Evolutionary conservation across 2,329 filamentous ascomycete species (phyloP).

Genomic region (Epichloe gansuensis): DNA sequence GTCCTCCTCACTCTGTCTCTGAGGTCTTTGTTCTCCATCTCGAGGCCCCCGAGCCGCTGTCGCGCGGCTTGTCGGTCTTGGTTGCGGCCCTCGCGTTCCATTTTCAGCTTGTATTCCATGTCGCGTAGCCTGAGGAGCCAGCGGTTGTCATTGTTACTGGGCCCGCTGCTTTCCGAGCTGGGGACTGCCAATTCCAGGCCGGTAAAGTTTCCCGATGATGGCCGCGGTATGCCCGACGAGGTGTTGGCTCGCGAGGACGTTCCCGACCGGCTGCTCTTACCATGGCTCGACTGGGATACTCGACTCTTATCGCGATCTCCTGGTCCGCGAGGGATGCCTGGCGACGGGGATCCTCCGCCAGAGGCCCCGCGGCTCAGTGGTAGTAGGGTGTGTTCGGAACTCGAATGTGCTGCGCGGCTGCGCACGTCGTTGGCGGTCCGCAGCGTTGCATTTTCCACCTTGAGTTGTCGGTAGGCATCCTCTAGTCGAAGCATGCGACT

Average conservation of each 20-base stretch:
- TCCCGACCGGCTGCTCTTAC: slow-evolving; percentile 19
- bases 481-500: slow-evolving; percentile 41
- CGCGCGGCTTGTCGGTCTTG: slow-evolving; percentile 75
- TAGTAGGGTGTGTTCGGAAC: slow-evolving; percentile 21
- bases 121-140: slow-evolving; percentile 82
- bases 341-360: slow-evolving; percentile 37
- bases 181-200: slow-evolving; percentile 18
- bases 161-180: slow-evolving; percentile 10
- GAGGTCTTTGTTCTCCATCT: slow-evolving; percentile 60
- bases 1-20: slow-evolving; percentile 44
- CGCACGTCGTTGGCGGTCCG: slow-evolving; percentile 50
- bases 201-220: slow-evolving; percentile 12
- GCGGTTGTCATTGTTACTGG: slow-evolving; percentile 45
- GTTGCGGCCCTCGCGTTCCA: slow-evolving; percentile 75
- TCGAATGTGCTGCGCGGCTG: slow-evolving; percentile 32
- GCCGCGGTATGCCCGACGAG: slow-evolving; percentile 14
- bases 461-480: slow-evolving; percentile 49
- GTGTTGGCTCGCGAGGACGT: slow-evolving; percentile 19
- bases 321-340: slow-evolving; percentile 39
- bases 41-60: slow-evolving; percentile 66
- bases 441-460: slow-evolving; percentile 58
- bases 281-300: slow-evolving; percentile 18
- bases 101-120: slow-evolving; percentile 77
- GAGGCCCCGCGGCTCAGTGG: slow-evolving; percentile 13
- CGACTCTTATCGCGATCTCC: slow-evolving; percentile 35